Evolutionary conservation across 2,329 filamentous ascomycete genomes (phyloP).

Genomic region (Cercospora zeae-maydis): DNA sequence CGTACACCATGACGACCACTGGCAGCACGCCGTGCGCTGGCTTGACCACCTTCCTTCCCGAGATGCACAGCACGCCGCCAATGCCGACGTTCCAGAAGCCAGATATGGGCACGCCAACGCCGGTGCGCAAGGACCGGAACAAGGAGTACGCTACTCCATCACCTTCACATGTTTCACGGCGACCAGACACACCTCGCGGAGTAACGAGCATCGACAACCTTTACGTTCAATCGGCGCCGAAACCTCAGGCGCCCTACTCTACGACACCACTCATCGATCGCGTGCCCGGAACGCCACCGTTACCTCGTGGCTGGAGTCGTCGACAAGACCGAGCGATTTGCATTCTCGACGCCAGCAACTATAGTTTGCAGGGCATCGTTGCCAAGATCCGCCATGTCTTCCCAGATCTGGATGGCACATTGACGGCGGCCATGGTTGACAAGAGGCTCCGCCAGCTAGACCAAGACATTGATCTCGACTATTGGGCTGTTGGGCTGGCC

Average conservation of each 20-base stretch:
- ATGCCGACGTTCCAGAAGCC: slow-evolving; percentile 34
- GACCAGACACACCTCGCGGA: not conserved
- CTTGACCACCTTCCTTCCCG: slow-evolving; percentile 28
- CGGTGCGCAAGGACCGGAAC: slow-evolving; percentile 2
- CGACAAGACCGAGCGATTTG: slow-evolving; percentile 38
- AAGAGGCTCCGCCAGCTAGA: slow-evolving; percentile 37
- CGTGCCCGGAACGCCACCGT: slow-evolving; percentile 28
- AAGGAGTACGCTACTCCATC: slow-evolving; percentile 16
- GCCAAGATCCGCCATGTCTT: slow-evolving; percentile 32
- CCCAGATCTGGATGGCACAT: slow-evolving; percentile 28
- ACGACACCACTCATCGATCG: slow-evolving; percentile 25
- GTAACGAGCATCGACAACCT: not conserved
- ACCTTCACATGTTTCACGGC: not conserved
- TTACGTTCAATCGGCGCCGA: not conserved
- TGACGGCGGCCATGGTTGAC: slow-evolving; percentile 36
- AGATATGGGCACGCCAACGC: slow-evolving; percentile 14
- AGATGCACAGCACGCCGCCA: slow-evolving; percentile 32
- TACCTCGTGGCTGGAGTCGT: slow-evolving; percentile 32
- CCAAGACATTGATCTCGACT: slow-evolving; percentile 34
- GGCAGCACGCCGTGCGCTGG: slow-evolving; percentile 7
- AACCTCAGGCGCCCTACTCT: slow-evolving; percentile 7
- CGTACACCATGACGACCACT: slow-evolving; percentile 20
- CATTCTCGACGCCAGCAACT: slow-evolving; percentile 34
- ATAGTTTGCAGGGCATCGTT: slow-evolving; percentile 31
- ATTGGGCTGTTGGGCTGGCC: slow-evolving; percentile 24